Percentiles rank a stretch among this genome's conserved stretches.
Evolutionary conservation across 176 grass and related monocot genomes (phyloP).

Genomic region (Juncus effusus): DNA sequence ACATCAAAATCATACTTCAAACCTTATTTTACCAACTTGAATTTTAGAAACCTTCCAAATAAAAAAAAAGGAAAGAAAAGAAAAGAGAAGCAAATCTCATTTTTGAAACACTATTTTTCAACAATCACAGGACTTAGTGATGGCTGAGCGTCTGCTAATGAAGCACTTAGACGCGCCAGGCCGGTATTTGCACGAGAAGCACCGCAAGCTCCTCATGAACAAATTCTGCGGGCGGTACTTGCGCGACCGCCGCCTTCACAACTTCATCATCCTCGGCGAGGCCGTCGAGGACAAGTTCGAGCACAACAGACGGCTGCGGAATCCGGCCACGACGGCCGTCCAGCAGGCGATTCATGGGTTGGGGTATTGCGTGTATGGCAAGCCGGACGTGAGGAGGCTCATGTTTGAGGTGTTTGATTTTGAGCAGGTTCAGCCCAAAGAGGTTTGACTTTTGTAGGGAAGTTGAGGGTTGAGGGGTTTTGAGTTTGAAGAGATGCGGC

Average conservation of each 20-base stretch:
- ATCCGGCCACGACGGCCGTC: constrained; percentile 83
- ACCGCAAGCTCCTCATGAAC: constrained; percentile 85
- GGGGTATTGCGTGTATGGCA: constrained; percentile 79
- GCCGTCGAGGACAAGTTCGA: constrained; percentile 78
- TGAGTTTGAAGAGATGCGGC: no score
- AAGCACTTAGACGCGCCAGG: constrained; percentile 97
- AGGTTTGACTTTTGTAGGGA: constrained; percentile 37
- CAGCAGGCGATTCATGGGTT: constrained; percentile 90
- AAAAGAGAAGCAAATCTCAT: not conserved
- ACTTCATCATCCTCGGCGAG: constrained; percentile 79
- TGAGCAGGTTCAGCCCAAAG: constrained; percentile 87
- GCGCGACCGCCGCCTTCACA: constrained; percentile 80
- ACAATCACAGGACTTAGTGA: constrained; percentile 69
- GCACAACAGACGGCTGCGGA: constrained; percentile 78
- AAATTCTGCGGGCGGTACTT: constrained; percentile 91
- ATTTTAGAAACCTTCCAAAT: not conserved
- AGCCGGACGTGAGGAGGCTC: constrained; percentile 77
- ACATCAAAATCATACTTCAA: no score
- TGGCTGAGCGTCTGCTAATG: constrained; percentile 94
- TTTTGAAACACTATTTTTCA: not conserved
- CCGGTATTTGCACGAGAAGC: constrained; percentile 85
- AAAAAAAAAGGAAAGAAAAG: not conserved
- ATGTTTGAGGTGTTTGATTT: constrained; percentile 99
- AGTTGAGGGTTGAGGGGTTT: no score
- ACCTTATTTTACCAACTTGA: constrained; percentile 8